Evolutionary conservation across 1,284 basidiomycete species (phyloP).

Genomic region (Paramarasmius palmivorus): DNA sequence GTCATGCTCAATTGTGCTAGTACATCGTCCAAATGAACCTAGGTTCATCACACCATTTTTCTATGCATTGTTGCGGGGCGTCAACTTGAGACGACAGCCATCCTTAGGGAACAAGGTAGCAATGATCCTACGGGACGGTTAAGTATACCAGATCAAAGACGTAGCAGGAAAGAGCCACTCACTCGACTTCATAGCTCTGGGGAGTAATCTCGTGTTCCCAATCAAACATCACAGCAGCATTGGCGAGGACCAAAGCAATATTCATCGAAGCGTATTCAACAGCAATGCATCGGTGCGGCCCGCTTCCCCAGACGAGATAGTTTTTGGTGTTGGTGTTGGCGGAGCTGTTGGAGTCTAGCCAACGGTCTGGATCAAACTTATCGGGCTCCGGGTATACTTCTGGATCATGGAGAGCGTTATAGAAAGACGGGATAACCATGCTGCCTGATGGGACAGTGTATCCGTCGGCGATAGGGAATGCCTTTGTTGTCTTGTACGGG

Average conservation of each 20-base stretch:
- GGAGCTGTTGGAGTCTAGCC: constrained; percentile 81
- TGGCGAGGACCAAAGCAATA: constrained; percentile 84
- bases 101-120: constrained; percentile 97
- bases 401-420: constrained; percentile 90
- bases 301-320: constrained; percentile 94
- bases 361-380: constrained; percentile 85
- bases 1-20: neutral
- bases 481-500: constrained; percentile 88
- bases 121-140: constrained; percentile 61
- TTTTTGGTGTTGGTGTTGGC: constrained; percentile 91
- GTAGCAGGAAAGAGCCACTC: constrained; percentile 34
- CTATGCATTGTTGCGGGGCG: constrained; percentile 42
- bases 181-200: constrained; percentile 83
- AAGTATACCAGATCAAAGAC: constrained; percentile 8
- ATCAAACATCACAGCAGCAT: constrained; percentile 82
- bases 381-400: constrained; percentile 89
- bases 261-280: constrained; percentile 94
- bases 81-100: constrained; percentile 81
- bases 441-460: constrained; percentile 92
- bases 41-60: neutral
- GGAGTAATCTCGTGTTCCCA: constrained; percentile 89
- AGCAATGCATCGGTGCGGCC: constrained; percentile 94
- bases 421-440: constrained; percentile 99
- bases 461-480: constrained; percentile 88
- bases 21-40: neutral